Evolutionary conservation across 1,284 basidiomycete genomes (phyloP).

Genomic region (Hypsizygus ulmarius): DNA sequence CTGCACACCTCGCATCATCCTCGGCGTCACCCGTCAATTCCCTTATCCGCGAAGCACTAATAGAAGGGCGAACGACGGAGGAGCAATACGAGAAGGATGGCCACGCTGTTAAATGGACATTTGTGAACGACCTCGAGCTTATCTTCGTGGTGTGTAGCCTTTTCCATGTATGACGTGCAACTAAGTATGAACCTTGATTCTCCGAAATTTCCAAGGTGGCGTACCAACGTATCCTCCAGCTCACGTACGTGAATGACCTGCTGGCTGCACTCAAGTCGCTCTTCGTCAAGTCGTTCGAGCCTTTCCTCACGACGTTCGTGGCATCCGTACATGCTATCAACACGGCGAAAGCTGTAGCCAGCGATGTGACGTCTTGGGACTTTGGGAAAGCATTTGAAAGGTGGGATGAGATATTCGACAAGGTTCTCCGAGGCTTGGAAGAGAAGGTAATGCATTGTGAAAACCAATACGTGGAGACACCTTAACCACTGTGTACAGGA

Average conservation of each 20-base stretch:
- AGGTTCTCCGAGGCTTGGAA: constrained; percentile 72
- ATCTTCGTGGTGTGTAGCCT: constrained; percentile 81
- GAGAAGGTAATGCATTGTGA: constrained; percentile 51
- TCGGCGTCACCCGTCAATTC: constrained; percentile 86
- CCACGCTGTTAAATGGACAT: constrained; percentile 89
- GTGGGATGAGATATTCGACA: constrained; percentile 84
- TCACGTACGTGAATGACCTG: constrained; percentile 92
- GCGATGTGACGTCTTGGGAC: constrained; percentile 54
- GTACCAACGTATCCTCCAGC: constrained; percentile 94
- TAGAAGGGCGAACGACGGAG: constrained; percentile 77
- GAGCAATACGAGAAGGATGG: constrained; percentile 89
- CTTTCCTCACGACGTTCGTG: constrained; percentile 78
- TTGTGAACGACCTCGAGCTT: constrained; percentile 89
- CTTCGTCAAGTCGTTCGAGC: constrained; percentile 83
- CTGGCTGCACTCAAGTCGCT: constrained; percentile 76
- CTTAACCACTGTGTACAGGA: constrained; percentile 43
- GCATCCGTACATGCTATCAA: constrained; percentile 71
- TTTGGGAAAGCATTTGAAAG: constrained; percentile 71
- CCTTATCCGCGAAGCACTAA: constrained; percentile 86
- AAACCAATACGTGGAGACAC: neutral
- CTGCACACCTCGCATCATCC: constrained; percentile 69
- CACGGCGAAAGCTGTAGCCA: constrained; percentile 39
- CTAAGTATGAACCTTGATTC: constrained; percentile 7
- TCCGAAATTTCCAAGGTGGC: constrained; percentile 64
- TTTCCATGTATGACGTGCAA: neutral